A percentile compares a stretch with the other conserved stretches of the same genome.
These are phyloP conservation scores for Thymus quinquecostatus DNA, from an alignment of 257 asterid species.

Conservation along the genomic window DNA sequence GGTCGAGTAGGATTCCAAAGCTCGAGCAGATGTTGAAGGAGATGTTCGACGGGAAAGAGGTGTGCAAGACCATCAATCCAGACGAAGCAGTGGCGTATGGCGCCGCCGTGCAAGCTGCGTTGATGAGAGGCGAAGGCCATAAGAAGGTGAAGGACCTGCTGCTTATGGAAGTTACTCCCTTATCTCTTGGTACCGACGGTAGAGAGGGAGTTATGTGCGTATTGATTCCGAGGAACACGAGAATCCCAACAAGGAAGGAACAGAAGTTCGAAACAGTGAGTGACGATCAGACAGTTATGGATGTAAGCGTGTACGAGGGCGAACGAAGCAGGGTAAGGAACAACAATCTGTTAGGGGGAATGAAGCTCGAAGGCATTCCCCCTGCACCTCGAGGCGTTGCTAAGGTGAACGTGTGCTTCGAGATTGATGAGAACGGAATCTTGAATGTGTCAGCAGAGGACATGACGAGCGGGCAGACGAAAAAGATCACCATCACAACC, in stretches of 20 bases:
- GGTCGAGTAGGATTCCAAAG: too few relatives aligned
- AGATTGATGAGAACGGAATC: neutral
- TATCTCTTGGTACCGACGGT: neutral
- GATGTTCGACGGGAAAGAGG: too few relatives aligned
- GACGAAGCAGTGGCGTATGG: too few relatives aligned
- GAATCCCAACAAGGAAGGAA: neutral
- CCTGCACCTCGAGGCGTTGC: neutral
- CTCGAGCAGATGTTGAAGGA: too few relatives aligned
- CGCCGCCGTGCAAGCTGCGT: neutral
- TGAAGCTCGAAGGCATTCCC: neutral
- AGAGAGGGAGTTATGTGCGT: neutral
- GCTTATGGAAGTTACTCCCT: neutral
- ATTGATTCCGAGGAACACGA: neutral
- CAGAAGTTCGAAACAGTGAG: neutral
- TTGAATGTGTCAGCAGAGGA: neutral
- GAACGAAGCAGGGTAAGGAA: neutral
- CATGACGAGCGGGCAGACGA: neutral
- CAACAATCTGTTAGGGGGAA: neutral
- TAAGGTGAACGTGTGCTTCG: neutral
- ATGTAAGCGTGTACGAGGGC: neutral
- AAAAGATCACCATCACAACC: too few relatives aligned
- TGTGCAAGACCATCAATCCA: too few relatives aligned
- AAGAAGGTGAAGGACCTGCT: neutral
- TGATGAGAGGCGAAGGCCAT: neutral
- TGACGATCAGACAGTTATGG: neutral